Evolutionary conservation across 2,329 filamentous ascomycete genomes (phyloP).

Genomic region (Albifimbria verrucaria): DNA sequence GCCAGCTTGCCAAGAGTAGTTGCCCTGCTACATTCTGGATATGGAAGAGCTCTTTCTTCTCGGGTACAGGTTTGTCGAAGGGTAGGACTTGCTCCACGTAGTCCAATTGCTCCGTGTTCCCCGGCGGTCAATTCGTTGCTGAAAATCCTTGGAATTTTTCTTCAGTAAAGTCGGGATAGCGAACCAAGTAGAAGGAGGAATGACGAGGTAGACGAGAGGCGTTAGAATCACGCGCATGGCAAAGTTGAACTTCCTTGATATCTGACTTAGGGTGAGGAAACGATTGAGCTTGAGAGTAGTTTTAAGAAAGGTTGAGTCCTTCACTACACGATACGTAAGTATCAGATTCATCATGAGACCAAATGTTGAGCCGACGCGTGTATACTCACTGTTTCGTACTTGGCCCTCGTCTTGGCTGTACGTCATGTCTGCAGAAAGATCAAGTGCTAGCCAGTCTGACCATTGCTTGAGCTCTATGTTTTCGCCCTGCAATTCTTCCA

Average conservation of each 20-base stretch:
- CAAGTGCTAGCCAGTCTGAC: constrained; percentile 2
- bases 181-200: no score
- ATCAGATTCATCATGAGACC: no score
- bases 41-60: constrained; percentile 2
- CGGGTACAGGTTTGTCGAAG: neutral
- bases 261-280: constrained; percentile 1
- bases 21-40: constrained; percentile 3
- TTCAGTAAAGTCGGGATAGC: neutral
- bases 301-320: neutral
- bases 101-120: constrained; percentile 2
- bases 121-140: constrained; percentile 1
- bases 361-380: no score
- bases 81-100: constrained; percentile 6
- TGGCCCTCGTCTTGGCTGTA: neutral
- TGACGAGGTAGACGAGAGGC: no score
- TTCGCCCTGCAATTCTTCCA: neutral
- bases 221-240: no score
- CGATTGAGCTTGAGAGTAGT: neutral
- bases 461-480: neutral
- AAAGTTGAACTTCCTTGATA: no score
- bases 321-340: no score
- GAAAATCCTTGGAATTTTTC: neutral
- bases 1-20: constrained; percentile 3
- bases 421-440: constrained; percentile 3
- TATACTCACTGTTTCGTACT: constrained; percentile 1